Conservation (phyloP, 2,329 filamentous ascomycete genomes). For the Massarina eburnea region DNA sequence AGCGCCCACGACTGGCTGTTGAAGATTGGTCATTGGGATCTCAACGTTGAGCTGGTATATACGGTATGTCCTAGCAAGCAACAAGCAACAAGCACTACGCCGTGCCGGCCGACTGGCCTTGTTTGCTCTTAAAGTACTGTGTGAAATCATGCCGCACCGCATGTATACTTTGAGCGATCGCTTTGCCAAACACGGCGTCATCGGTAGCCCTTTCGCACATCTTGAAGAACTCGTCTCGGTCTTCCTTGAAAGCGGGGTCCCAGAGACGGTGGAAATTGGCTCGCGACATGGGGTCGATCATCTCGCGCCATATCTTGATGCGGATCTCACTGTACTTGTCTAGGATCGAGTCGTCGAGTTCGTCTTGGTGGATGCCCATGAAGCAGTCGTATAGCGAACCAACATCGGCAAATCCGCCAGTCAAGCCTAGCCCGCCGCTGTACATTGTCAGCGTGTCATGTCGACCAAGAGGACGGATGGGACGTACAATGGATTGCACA, state of each 20-base stretch:
- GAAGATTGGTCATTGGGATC: no score
- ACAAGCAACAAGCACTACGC: neutral
- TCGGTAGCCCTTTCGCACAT: slow-evolving; percentile 33
- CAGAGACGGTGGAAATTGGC: slow-evolving; percentile 45
- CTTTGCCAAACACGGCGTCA: slow-evolving; percentile 33
- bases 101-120: neutral
- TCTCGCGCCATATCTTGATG: slow-evolving; percentile 37
- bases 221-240: slow-evolving; percentile 37
- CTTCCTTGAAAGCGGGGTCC: slow-evolving; percentile 28
- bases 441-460: slow-evolving; percentile 2
- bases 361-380: slow-evolving; percentile 35
- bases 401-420: slow-evolving; percentile 65
- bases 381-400: slow-evolving; percentile 64
- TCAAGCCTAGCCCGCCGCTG: slow-evolving; percentile 62
- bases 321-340: slow-evolving; percentile 39
- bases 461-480: neutral
- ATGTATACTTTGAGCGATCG: slow-evolving; percentile 27
- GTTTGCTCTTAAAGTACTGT: slow-evolving; percentile 37
- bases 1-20: no score
- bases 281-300: slow-evolving; percentile 41
- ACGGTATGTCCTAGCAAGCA: neutral
- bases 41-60: no score
- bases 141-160: slow-evolving; percentile 38
- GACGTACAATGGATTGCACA: slow-evolving; percentile 54
- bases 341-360: slow-evolving; percentile 37